Evolutionary conservation across 2,329 filamentous ascomycete genomes (phyloP), one percentile per base, ranked within the genome.

Genomic region (Pseudonectria buxi): DNA sequence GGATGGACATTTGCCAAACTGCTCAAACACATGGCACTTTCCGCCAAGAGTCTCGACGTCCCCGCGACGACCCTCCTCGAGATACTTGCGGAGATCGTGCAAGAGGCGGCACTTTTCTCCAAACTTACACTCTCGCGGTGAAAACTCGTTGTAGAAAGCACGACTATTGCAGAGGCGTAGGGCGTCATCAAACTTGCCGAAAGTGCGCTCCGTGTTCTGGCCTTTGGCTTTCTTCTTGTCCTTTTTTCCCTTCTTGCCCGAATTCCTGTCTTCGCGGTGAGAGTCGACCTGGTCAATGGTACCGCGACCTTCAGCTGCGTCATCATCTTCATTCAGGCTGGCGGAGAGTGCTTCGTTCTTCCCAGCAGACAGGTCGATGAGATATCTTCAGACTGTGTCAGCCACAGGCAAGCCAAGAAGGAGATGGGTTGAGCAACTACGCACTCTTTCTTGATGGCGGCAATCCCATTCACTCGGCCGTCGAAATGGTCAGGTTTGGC

Each of bases 51-150:
- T 86, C 5, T 74, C 72, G 26, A 95, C 69, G 54, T 96, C 86
- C 41, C 78, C 78, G 29, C 86, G 78, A 46, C 90, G 89, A 42
- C 88, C 84, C 37, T 92, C 78, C 24, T 74, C 76, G 32, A 98
- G 67, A 56, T 98, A 98, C 56, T 79, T 81, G 44, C 92, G 79
- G 30, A 98, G 65, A 53, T 95, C 78, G 56, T 98, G 92, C 51
- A 81, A 78, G 47, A 82, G 78, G 46, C 79, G 86, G 68, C 92
- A 98, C 43, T 76, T 78, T 24, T 86, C 81, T 16, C 85, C 89
- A 50, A 81, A 94, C 32, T 68, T 73, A 61, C 92, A 96, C 16
- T 78, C 66, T 44, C 71, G 69, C 0, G 88, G 86, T 3, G 86
- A 89, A 58, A 95, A 94, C 56, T 96, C 90, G 26, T 83, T 71